Percentiles rank a stretch among this genome's conserved stretches.
Conservation (phyloP, 768 basidiomycete species). For the Mycena filopes region DNA sequence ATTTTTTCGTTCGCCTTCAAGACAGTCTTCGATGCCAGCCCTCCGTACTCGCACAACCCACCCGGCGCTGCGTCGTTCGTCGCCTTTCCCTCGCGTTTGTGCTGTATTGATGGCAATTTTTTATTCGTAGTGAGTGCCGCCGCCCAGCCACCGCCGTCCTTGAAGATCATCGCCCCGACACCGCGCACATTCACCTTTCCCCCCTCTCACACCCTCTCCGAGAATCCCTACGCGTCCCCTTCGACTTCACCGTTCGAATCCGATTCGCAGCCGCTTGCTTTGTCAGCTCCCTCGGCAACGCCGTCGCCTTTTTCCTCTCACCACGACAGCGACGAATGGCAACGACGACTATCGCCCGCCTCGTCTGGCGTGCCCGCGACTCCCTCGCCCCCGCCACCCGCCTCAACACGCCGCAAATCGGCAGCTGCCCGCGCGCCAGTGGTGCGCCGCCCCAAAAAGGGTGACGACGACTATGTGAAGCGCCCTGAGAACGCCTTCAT, state of each 20-base stretch:
- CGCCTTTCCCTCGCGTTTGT: too few species aligned
- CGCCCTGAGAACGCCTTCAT: constrained; percentile 88
- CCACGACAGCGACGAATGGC: constrained; percentile 47
- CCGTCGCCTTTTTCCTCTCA: constrained; percentile 42
- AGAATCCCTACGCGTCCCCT: constrained; percentile 77
- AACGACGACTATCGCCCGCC: constrained; percentile 43
- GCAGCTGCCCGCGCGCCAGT: constrained; percentile 36
- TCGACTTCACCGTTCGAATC: constrained; percentile 80
- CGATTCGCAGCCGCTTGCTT: constrained; percentile 57
- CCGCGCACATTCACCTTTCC: constrained; percentile 81
- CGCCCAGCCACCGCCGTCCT: constrained; percentile 52
- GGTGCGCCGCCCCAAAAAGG: constrained; percentile 44
- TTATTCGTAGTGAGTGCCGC: neutral
- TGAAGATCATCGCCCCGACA: constrained; percentile 74
- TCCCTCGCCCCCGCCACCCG: neutral
- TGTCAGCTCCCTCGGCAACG: constrained; percentile 42
- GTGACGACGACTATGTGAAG: constrained; percentile 85
- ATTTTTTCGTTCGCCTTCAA: too few species aligned
- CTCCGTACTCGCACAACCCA: too few species aligned
- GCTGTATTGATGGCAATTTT: too few species aligned
- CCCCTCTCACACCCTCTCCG: constrained; percentile 64
- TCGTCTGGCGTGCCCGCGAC: neutral
- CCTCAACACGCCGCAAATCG: constrained; percentile 21
- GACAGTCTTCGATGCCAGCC: too few species aligned
- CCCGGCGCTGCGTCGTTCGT: too few species aligned